Evolutionary conservation across 805 yeast species (phyloP), one percentile per base, ranked within the genome.

Genomic region (Schizosaccharomyces lindneri): DNA sequence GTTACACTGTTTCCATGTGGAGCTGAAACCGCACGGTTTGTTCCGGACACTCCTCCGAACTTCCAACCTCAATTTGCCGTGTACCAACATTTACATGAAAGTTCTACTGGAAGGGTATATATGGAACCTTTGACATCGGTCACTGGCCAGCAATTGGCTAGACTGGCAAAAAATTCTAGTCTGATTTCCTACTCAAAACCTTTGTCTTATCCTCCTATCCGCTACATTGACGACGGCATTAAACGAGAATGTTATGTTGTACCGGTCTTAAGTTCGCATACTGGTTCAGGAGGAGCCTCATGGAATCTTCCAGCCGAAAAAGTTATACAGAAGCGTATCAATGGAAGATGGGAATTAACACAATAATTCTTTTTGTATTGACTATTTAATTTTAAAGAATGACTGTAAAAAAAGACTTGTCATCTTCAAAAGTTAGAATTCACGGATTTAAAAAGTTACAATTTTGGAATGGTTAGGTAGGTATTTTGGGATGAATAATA

Each of bases 231-330:
- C 3, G 73, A 84, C 0, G 61, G 36, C 5, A 19, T n/a, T 7
- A 84, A 83, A 67, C 75, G 96, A 66, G 89, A 84, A 67, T 86
- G 94, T 66, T 88, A 87, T 72, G 95, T 89, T 17, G 82, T 87
- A 60, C 97, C 97, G 0, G 73, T 95, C 62, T 81, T 85, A 68
- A 96, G 97, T 5, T 88, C 94, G 7, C 77, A 81, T 5, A 75
- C 83, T 55, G 94, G 95, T 9, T 77, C 81, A 55, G 95, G 95
- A 21, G 85, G 87, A 24, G 76, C 83, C 32, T 95, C 95, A 7
- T 89, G 96, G 94, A 95, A 90, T 66, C 72, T 89, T 61, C 94
- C 90, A 5, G 85, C 82, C 2, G 74, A 82, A 36, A 84, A 87
- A 69, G 90, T 87, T 1, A 73, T 74, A 1, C 96, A 90, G 69